Conservation (phyloP, 2,329 filamentous ascomycete genomes). For the Berkeleyomyces rouxiae region DNA sequence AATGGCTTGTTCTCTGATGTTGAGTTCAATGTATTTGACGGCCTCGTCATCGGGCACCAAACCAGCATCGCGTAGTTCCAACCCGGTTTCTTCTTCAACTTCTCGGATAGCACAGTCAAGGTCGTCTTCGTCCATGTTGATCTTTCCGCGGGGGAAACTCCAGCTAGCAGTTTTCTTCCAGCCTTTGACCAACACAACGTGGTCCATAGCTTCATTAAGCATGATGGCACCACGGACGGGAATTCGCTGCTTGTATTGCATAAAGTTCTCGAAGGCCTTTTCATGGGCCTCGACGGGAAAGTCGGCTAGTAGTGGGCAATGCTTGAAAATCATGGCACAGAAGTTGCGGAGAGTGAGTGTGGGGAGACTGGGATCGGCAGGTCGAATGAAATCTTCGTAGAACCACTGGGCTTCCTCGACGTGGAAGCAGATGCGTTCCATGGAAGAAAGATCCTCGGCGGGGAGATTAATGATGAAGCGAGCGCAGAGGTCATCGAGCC, state of each 20-base stretch:
- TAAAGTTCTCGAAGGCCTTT: conserved; percentile 76
- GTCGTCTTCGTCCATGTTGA: conserved; percentile 93
- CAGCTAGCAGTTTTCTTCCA: conserved; percentile 96
- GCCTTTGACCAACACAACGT: conserved; percentile 82
- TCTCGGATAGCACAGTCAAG: conserved; percentile 86
- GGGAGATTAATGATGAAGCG: conserved; percentile 97
- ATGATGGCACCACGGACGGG: conserved; percentile 89
- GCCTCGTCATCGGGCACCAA: conserved; percentile 55
- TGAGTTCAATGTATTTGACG: conserved; percentile 72
- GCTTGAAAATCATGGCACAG: conserved; percentile 78
- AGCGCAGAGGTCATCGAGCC: conserved; percentile 94
- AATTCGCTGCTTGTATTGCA: conserved; percentile 86
- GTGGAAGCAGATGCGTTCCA: conserved; percentile 93
- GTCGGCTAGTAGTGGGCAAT: conserved; percentile 73
- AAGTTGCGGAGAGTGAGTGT: conserved; percentile 75
- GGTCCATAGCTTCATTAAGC: conserved; percentile 87
- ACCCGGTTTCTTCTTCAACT: conserved; percentile 91
- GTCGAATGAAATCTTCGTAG: conserved; percentile 97
- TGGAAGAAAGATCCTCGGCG: conserved; percentile 71
- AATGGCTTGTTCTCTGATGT: conserved; percentile 85
- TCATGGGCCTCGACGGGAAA: conserved; percentile 66
- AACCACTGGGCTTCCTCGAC: conserved; percentile 99
- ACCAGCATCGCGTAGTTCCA: conserved; percentile 60
- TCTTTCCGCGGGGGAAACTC: conserved; percentile 95
- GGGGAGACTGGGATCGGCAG: conserved; percentile 68